phyloP scores from a whole-genome alignment of 257 asterid genomes.

The Nicotiana tomentosiformis region DNA sequence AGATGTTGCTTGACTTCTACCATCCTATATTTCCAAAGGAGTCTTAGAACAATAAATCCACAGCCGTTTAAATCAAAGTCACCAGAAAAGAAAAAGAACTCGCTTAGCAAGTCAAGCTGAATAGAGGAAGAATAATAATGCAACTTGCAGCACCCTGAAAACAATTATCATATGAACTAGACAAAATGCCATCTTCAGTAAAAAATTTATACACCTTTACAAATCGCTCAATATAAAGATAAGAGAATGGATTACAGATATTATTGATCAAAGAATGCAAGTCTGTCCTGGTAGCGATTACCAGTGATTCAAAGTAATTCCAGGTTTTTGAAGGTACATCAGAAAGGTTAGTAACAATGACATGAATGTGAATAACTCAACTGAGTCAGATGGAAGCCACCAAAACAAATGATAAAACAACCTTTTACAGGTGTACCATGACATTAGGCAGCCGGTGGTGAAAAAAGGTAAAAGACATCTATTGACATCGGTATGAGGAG shows the following conservation, averaged over 20 bases:
- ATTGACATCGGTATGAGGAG: neutral
- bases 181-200: neutral
- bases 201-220: no score
- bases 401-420: neutral
- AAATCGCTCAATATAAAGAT: no score
- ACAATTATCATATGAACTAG: neutral
- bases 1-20: conserved; percentile 18
- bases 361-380: no score
- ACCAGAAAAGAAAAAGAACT: neutral
- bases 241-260: no score
- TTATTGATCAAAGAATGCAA: no score
- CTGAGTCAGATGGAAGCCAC: neutral
- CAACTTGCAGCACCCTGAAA: neutral
- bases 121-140: neutral
- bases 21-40: conserved; percentile 41
- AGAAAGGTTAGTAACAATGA: no score
- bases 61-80: neutral
- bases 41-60: neutral
- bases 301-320: no score
- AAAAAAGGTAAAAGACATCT: neutral
- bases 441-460: neutral
- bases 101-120: neutral
- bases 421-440: neutral
- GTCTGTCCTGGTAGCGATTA: no score
- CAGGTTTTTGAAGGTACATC: no score